A percentile compares a stretch with the other conserved stretches of the same genome.
Evolutionary conservation across 495 filamentous ascomycete genomes (phyloP).

Genomic region (Podospora australis): DNA sequence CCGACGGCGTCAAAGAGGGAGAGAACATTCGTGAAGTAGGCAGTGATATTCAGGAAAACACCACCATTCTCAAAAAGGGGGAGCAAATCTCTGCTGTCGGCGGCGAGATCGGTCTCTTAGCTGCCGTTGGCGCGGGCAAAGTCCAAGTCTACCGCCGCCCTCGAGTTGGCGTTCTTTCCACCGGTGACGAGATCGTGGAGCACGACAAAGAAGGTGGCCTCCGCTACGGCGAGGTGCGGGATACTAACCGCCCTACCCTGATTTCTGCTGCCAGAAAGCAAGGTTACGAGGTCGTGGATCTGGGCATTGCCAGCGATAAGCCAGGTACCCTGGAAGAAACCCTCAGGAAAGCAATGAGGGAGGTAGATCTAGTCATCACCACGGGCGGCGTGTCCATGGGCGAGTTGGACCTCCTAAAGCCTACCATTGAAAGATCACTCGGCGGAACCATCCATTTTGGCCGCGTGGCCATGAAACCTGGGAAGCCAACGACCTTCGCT

Average conservation of each 20-base stretch:
- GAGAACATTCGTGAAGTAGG: constrained; percentile 91
- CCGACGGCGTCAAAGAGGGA: constrained; percentile 61
- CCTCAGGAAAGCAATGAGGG: constrained; percentile 64
- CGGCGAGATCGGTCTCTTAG: constrained; percentile 84
- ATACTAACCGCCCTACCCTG: constrained; percentile 85
- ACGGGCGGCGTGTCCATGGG: constrained; percentile 97
- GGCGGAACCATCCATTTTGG: constrained; percentile 96
- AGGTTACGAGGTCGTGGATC: constrained; percentile 73
- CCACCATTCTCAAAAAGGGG: constrained; percentile 65
- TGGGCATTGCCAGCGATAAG: constrained; percentile 83
- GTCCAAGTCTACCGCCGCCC: constrained; percentile 75
- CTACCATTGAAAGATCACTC: constrained; percentile 84
- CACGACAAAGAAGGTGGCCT: constrained; percentile 60
- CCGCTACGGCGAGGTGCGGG: constrained; percentile 76
- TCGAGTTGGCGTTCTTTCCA: constrained; percentile 80
- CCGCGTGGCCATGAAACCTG: constrained; percentile 94
- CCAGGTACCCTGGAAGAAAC: constrained; percentile 67
- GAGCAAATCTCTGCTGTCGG: constrained; percentile 75
- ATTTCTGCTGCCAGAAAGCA: constrained; percentile 67
- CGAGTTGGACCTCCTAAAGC: constrained; percentile 94
- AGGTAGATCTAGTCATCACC: constrained; percentile 80
- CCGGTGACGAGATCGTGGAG: constrained; percentile 87
- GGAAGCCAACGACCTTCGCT: constrained; percentile 95
- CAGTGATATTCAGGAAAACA: constrained; percentile 69
- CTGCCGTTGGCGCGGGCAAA: constrained; percentile 69